Conservation (phyloP, 208 protist species). For the Wallacemonas sp. region DNA sequence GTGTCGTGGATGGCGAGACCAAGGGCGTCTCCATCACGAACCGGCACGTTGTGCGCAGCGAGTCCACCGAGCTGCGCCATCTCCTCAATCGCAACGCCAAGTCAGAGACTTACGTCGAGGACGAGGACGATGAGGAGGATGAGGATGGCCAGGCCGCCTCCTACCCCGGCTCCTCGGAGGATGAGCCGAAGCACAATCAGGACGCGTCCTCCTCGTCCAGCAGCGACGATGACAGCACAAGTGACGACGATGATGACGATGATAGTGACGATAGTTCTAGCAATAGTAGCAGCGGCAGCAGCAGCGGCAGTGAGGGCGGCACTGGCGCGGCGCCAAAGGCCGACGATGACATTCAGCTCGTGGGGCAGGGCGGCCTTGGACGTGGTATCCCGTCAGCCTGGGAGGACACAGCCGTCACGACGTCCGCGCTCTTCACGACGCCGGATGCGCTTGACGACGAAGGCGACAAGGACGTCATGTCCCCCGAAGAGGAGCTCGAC, state of each 20-base stretch:
- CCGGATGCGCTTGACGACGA: conserved; percentile 38
- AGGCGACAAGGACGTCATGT: conserved; percentile 34
- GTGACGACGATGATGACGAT: conserved; percentile 21
- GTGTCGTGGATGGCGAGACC: conserved; percentile 26
- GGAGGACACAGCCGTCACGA: conserved; percentile 40
- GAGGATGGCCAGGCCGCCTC: not conserved
- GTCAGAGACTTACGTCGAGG: not conserved
- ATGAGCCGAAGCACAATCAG: not conserved
- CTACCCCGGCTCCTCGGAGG: conserved; percentile 6
- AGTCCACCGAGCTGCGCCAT: not conserved
- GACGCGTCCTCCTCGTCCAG: not conserved
- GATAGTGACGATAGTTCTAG: conserved; percentile 13
- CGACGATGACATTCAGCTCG: conserved; percentile 32
- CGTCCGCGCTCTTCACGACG: conserved; percentile 57
- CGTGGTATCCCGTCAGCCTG: conserved; percentile 28
- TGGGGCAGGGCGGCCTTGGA: conserved; percentile 40
- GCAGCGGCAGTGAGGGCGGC: not conserved
- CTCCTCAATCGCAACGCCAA: not conserved
- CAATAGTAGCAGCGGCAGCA: conserved; percentile 19
- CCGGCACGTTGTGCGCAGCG: not conserved
- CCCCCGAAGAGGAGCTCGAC: conserved; percentile 19
- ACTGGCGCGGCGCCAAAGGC: not conserved
- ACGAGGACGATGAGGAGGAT: not conserved
- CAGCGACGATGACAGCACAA: conserved; percentile 4
- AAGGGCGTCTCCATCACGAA: conserved; percentile 18